Conservation (phyloP, 345 rosid genomes). For the Eutrema japonicum region DNA sequence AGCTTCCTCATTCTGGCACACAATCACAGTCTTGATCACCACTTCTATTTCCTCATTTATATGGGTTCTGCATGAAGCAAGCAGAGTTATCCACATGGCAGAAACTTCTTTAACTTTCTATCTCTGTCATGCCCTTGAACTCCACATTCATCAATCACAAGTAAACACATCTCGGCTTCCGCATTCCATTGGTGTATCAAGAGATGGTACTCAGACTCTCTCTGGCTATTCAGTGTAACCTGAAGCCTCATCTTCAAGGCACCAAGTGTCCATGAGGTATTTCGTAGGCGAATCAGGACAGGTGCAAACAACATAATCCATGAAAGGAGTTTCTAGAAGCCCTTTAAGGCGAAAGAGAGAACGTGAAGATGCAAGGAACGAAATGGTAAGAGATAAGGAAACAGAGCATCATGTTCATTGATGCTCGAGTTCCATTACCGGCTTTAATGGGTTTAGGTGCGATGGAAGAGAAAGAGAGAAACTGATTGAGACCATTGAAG, state of each 20-base stretch:
- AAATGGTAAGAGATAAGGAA: neutral
- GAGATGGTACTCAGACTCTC: neutral
- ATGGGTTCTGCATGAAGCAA: neutral
- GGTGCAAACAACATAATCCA: neutral
- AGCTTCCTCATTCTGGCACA: neutral
- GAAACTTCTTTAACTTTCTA: conserved; percentile 13
- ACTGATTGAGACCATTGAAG: conserved; percentile 44
- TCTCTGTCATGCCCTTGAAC: neutral
- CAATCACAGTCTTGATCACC: conserved; percentile 21
- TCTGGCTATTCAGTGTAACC: neutral
- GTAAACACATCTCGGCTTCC: neutral
- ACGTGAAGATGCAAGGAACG: neutral
- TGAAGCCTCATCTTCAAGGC: neutral
- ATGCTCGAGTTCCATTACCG: conserved; percentile 13
- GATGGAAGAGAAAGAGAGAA: neutral
- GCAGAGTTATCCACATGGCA: conserved; percentile 42
- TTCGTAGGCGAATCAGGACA: neutral
- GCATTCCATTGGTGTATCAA: neutral
- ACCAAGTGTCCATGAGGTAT: neutral
- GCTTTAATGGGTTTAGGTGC: neutral
- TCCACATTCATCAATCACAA: conserved; percentile 1
- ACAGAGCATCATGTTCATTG: neutral
- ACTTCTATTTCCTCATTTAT: no score
- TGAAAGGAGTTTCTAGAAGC: neutral
- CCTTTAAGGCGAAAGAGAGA: neutral